These are phyloP conservation scores for Suhomyces terraborum DNA, from an alignment of 1,139 yeast species.

Conservation along the genomic window DNA sequence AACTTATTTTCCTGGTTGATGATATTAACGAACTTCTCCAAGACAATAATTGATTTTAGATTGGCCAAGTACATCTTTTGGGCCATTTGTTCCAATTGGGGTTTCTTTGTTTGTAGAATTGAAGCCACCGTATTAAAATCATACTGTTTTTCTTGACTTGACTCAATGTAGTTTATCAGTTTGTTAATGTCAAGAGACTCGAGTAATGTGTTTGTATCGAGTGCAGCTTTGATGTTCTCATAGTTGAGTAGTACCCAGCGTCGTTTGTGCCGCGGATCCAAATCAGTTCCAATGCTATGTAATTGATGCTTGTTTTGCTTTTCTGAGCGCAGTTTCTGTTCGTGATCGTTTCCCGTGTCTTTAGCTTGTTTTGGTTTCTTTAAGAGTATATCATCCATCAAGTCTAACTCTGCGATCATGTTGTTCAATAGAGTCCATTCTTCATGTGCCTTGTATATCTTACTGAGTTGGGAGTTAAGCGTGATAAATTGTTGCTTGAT, in stretches of 20 bases:
- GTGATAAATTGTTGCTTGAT: constrained; percentile 17
- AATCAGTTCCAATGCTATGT: not conserved
- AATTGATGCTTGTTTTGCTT: not conserved
- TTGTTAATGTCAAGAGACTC: constrained; percentile 25
- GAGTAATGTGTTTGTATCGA: constrained; percentile 24
- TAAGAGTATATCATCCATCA: not conserved
- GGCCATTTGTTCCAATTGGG: constrained; percentile 21
- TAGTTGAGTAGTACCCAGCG: constrained; percentile 26
- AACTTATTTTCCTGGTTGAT: constrained; percentile 28
- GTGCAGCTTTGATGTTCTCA: constrained; percentile 24
- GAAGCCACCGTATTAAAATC: constrained; percentile 19
- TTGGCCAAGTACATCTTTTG: constrained; percentile 25
- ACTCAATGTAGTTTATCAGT: constrained; percentile 24
- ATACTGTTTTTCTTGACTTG: constrained; percentile 23
- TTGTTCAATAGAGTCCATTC: constrained; percentile 26
- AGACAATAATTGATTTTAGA: constrained; percentile 32
- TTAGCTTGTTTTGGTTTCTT: not conserved
- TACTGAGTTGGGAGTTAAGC: constrained; percentile 20
- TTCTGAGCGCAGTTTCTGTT: not conserved
- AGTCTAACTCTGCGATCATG: constrained; percentile 23
- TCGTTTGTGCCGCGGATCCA: constrained; percentile 19
- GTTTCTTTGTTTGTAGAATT: constrained; percentile 14
- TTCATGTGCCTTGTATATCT: constrained; percentile 22
- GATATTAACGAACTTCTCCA: constrained; percentile 29
- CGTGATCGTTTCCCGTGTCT: no score